Conservation (phyloP, 2,329 filamentous ascomycete species). For the Curvularia hawaiiensis region DNA sequence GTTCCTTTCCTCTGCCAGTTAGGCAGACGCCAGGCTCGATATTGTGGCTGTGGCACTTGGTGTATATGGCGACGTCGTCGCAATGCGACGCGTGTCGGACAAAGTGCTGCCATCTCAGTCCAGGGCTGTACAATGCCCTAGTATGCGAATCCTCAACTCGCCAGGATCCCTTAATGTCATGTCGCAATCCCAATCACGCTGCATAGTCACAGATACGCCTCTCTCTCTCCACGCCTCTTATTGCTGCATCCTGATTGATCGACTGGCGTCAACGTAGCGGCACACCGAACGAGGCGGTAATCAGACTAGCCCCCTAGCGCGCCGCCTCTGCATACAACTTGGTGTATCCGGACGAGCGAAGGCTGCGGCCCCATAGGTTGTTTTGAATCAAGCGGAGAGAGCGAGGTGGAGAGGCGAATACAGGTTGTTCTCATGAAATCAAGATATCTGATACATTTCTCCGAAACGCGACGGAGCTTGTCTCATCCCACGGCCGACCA, state of each 20-base stretch:
- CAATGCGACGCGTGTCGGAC: slow-evolving; percentile 36
- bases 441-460: slow-evolving; percentile 6
- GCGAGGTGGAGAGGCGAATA: neutral
- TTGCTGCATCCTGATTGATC: slow-evolving; percentile 28
- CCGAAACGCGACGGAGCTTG: slow-evolving; percentile 4
- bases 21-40: slow-evolving; percentile 12
- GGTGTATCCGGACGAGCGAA: slow-evolving; percentile 3
- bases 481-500: slow-evolving; percentile 29
- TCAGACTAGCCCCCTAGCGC: slow-evolving; percentile 8
- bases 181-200: slow-evolving; percentile 25
- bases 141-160: slow-evolving; percentile 7
- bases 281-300: slow-evolving; percentile 20
- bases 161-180: slow-evolving; percentile 20
- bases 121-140: slow-evolving; percentile 6
- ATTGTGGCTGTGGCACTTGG: slow-evolving; percentile 22
- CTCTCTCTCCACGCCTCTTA: slow-evolving; percentile 18
- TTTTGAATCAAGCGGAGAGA: neutral
- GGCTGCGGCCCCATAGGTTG: slow-evolving; percentile 2
- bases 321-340: slow-evolving; percentile 2
- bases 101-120: slow-evolving; percentile 15
- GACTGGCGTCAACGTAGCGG: slow-evolving; percentile 19
- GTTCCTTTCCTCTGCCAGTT: slow-evolving; percentile 8
- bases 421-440: neutral
- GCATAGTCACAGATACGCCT: slow-evolving; percentile 31
- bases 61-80: slow-evolving; percentile 18